Conservation (phyloP, 441 rosid genomes). For the Pelargonium citronellum region DNA sequence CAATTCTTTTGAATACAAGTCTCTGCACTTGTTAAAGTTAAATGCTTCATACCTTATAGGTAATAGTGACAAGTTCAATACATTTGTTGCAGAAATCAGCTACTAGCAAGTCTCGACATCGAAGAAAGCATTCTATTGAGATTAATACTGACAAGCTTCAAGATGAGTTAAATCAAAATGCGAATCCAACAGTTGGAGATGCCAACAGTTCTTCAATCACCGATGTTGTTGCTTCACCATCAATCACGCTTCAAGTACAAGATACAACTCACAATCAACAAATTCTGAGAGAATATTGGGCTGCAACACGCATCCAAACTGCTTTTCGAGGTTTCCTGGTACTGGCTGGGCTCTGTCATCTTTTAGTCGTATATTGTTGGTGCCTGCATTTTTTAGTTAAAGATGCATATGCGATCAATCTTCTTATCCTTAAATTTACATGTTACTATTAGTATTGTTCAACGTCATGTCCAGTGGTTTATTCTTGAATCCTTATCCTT, state of each 20-base stretch:
- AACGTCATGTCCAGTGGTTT: background rate
- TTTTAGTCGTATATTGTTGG: constrained; percentile 1
- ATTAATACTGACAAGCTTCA: constrained; percentile 47
- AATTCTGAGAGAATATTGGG: constrained; percentile 47
- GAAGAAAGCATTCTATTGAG: constrained; percentile 60
- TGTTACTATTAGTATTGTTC: background rate
- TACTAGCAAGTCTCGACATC: constrained; percentile 49
- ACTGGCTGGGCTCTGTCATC: constrained; percentile 21
- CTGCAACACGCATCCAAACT: constrained; percentile 83
- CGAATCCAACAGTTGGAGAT: constrained; percentile 27
- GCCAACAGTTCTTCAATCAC: constrained; percentile 31
- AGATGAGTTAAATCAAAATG: constrained; percentile 43
- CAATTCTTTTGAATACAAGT: no score
- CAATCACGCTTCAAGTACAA: constrained; percentile 46
- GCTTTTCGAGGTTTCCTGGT: constrained; percentile 96
- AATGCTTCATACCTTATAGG: background rate
- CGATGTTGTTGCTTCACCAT: constrained; percentile 47
- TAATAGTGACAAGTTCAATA: constrained; percentile 11
- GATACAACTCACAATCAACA: constrained; percentile 40
- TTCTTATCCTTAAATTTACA: background rate
- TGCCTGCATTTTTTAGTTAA: background rate
- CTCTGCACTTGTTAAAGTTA: background rate
- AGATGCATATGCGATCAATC: background rate
- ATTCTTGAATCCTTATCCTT: background rate
- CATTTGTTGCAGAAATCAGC: constrained; percentile 41